Evolutionary conservation across 1,284 basidiomycete species (phyloP), one percentile per base, ranked within the genome.

Genomic region (Microbotryum intermedium): DNA sequence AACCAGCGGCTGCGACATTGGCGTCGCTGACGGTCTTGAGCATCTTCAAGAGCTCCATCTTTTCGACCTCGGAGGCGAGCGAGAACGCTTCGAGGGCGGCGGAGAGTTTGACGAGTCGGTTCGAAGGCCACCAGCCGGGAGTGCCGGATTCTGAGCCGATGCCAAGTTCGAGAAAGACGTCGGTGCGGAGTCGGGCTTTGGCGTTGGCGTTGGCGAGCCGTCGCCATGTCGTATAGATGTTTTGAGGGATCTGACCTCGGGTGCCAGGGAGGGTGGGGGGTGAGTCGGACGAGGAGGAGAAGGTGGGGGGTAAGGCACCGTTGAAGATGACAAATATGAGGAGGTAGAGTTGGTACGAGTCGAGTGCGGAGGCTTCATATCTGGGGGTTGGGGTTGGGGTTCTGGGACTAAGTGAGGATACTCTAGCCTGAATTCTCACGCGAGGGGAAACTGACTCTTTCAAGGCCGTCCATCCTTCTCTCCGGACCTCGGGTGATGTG

Each of bases 271-370:
- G 0, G 86, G 83, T 23, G 84, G 79, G 26, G 81, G 78, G 9
- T 88, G 88, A 1, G 86, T 84, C 42, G 82, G 81, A 71, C 85
- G 86, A 3, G 85, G 87, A 2, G 84, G 83, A 47, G 55, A 59
- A 68, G 11, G 67, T 61, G 11, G 51, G 60, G 2, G 87, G 88
- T 2, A 82, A 78, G 6, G 87, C 84, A 28, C 83, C 80, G 73
- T 97, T 95, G 80, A 94, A 97, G 5, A 91, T 79, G 21, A 82
- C 77, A 74, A 91, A 87, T 20, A 94, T 79, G 59, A 95, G 81
- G 21, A 95, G 78, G 23, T 90, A 90, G 11, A 97, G 81, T 4
- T 87, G 83, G 74, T 94, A 97, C 10, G 86, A 83, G 74, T 97
- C 92, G 60, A 85, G 80, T 21, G 83, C 83, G 47, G 86, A 79